phyloP scores from a whole-genome alignment of 495 filamentous ascomycete species.

The Penicillium fimorum region DNA sequence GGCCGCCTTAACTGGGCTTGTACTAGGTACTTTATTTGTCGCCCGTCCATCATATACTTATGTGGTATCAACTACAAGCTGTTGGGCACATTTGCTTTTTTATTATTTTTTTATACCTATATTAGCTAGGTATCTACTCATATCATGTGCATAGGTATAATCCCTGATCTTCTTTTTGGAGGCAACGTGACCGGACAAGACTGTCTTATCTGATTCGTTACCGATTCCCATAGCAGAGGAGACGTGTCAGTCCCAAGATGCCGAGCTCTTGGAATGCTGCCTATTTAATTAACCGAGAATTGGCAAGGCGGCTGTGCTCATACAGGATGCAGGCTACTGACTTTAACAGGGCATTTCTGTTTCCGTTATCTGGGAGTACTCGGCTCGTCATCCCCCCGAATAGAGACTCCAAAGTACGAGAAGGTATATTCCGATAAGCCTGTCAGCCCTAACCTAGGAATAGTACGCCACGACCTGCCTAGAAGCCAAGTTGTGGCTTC shows the following conservation, averaged over 20 bases:
- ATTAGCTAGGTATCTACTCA: neutral
- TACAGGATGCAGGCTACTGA: constrained; percentile 14
- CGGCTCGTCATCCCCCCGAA: neutral
- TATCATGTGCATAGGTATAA: too few species aligned
- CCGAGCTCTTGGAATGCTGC: constrained; percentile 21
- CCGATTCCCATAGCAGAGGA: constrained; percentile 6
- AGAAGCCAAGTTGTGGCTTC: constrained; percentile 8
- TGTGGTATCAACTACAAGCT: neutral
- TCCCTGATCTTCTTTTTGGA: too few species aligned
- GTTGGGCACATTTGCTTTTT: neutral
- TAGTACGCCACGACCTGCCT: constrained; percentile 8
- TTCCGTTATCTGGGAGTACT: neutral
- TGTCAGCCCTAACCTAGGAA: constrained; percentile 5
- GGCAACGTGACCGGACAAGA: too few species aligned
- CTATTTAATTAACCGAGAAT: constrained; percentile 9
- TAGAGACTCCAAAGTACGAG: neutral
- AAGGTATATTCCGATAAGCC: neutral
- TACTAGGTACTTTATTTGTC: constrained; percentile 3
- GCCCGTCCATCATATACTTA: neutral
- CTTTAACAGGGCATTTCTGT: neutral
- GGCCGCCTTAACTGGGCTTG: constrained; percentile 7
- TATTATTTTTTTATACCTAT: neutral
- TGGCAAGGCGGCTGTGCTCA: constrained; percentile 15
- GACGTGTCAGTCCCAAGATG: constrained; percentile 16
- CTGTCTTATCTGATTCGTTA: neutral